Conservation (phyloP, 768 basidiomycete species). For the Xerocomus brunneocitrinus region DNA sequence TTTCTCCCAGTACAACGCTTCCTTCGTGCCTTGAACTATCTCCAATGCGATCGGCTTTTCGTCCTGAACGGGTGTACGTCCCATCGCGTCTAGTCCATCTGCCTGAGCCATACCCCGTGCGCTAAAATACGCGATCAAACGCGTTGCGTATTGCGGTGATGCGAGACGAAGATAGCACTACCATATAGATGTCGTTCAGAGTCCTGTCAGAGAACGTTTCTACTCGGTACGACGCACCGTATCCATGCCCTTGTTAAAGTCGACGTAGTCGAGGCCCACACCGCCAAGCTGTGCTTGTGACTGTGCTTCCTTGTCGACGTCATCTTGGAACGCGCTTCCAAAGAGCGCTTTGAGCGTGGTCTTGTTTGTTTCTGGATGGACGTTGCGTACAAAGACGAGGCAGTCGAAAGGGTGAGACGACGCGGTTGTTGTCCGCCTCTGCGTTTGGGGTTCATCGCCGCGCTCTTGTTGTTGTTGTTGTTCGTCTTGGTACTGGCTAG, state of each 20-base stretch:
- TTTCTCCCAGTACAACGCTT: constrained; percentile 75
- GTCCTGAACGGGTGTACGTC: constrained; percentile 22
- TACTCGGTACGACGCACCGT: constrained; percentile 39
- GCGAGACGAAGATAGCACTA: constrained; percentile 74
- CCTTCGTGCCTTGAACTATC: constrained; percentile 56
- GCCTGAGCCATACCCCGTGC: constrained; percentile 37
- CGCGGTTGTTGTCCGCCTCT: constrained; percentile 6
- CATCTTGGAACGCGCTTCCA: constrained; percentile 34
- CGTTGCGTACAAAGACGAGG: constrained; percentile 64
- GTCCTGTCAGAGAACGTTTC: not conserved
- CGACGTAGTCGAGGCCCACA: constrained; percentile 67
- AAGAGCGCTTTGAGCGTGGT: constrained; percentile 68
- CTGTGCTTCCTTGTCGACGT: too few species aligned
- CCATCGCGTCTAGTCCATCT: constrained; percentile 52
- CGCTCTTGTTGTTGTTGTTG: not conserved
- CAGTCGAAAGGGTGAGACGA: constrained; percentile 59
- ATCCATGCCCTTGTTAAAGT: constrained; percentile 75
- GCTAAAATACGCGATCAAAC: constrained; percentile 44
- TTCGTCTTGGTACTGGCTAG: not conserved
- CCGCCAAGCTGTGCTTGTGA: not conserved
- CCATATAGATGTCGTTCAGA: not conserved
- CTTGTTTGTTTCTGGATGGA: constrained; percentile 77
- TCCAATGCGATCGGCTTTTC: constrained; percentile 43
- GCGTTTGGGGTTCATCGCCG: not conserved
- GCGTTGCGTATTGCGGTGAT: constrained; percentile 41